phyloP scores from a whole-genome alignment of 140 eudicot species.

The Oenanthe javanica region DNA sequence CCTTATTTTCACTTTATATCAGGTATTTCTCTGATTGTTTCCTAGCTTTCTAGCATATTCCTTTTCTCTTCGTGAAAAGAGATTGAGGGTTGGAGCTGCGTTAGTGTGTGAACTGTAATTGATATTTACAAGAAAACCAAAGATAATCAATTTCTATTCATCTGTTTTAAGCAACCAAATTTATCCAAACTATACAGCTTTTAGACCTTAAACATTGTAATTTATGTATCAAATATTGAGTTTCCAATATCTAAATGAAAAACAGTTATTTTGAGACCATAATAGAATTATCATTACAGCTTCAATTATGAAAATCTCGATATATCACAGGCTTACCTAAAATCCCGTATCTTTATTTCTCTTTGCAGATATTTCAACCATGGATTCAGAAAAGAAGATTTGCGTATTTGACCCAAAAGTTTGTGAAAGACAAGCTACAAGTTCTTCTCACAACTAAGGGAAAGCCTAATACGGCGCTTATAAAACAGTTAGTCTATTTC shows the following conservation, averaged over 20 bases:
- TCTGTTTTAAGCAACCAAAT: background rate
- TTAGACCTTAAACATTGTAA: no score
- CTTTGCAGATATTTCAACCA: constrained; percentile 48
- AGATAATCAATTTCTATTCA: no score
- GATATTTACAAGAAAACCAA: background rate
- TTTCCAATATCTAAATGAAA: no score
- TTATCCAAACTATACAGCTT: no score
- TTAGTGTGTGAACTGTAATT: background rate
- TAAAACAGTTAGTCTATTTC: constrained; percentile 28
- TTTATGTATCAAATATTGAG: no score
- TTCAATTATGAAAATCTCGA: background rate
- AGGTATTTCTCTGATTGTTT: constrained; percentile 31
- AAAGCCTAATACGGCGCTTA: constrained; percentile 30
- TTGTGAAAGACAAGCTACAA: constrained; percentile 41
- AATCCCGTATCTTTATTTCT: background rate
- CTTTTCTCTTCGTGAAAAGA: background rate
- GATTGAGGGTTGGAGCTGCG: background rate
- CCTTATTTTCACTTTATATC: constrained; percentile 40
- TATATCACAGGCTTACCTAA: background rate
- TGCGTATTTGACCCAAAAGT: constrained; percentile 33
- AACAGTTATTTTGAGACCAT: no score
- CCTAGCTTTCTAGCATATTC: background rate
- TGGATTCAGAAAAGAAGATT: constrained; percentile 49
- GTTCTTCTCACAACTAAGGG: constrained; percentile 37
- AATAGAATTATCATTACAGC: no score